A percentile compares a stretch with the other conserved stretches of the same genome.
Evolutionary conservation across 768 basidiomycete species (phyloP).

Genomic region (Boletus pseudo-olivaceus): DNA sequence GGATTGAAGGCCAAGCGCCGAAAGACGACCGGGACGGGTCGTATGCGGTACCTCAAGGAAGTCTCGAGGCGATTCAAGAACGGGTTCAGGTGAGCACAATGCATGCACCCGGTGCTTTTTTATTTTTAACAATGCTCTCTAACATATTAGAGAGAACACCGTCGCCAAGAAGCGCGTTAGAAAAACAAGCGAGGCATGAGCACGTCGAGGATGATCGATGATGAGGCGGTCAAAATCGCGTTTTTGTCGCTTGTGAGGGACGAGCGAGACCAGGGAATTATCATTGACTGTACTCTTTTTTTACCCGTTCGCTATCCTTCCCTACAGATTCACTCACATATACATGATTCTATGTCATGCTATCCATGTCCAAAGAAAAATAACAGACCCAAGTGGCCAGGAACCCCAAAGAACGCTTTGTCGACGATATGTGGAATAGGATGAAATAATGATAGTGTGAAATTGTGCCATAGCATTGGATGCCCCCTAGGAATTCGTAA

Average conservation of each 20-base stretch:
- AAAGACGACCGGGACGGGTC: conserved; percentile 98
- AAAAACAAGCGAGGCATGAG: conserved; percentile 48
- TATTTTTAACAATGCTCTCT: not conserved
- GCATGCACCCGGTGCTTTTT: not conserved
- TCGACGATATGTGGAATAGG: conserved; percentile 15
- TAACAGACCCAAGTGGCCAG: not conserved
- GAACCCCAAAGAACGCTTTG: not conserved
- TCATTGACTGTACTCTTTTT: conserved; percentile 16
- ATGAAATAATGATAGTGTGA: conserved; percentile 17
- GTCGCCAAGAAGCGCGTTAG: conserved; percentile 82
- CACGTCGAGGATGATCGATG: not conserved
- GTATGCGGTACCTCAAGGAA: conserved; percentile 90
- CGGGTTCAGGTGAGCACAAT: conserved; percentile 71
- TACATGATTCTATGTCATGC: conserved; percentile 19
- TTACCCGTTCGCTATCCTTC: conserved; percentile 6
- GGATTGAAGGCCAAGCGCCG: conserved; percentile 98
- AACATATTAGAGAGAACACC: conserved; percentile 72
- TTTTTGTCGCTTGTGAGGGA: not conserved
- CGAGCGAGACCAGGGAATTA: not conserved
- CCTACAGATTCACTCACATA: conserved; percentile 5
- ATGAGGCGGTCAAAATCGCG: not conserved
- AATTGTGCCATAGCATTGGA: not conserved
- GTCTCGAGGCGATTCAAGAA: conserved; percentile 98
- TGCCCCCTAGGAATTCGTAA: not conserved
- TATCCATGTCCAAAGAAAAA: not conserved